These are phyloP conservation scores for Westerdykella ornata DNA, from an alignment of 2,329 filamentous ascomycete genomes.

Conservation along the genomic window DNA sequence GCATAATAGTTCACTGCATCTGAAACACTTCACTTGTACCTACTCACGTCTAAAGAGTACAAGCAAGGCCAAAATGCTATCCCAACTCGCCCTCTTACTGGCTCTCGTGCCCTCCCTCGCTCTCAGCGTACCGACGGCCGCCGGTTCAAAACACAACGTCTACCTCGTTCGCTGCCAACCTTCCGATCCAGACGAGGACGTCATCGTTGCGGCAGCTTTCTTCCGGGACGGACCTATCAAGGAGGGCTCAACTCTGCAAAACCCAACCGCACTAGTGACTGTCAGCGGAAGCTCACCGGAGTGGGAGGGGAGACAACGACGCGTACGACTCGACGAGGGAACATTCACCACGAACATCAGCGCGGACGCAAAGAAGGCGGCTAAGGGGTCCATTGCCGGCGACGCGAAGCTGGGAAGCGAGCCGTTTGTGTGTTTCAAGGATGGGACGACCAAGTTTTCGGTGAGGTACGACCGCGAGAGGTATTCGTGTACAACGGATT, in stretches of 20 bases:
- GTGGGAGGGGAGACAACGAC: constrained; percentile 12
- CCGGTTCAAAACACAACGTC: constrained; percentile 15
- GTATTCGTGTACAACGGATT: constrained; percentile 14
- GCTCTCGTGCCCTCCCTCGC: constrained; percentile 4
- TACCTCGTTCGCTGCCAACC: constrained; percentile 12
- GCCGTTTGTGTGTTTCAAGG: constrained; percentile 16
- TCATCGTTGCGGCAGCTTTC: constrained; percentile 6
- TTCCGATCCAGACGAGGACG: constrained; percentile 3
- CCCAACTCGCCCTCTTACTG: not conserved
- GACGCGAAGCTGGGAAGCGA: constrained; percentile 11
- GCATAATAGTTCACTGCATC: too few relatives aligned
- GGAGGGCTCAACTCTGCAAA: not conserved
- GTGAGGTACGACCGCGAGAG: constrained; percentile 6
- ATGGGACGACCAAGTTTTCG: constrained; percentile 11
- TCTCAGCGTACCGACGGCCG: constrained; percentile 1
- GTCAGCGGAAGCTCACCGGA: not conserved
- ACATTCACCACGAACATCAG: constrained; percentile 10
- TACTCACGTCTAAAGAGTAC: too few relatives aligned
- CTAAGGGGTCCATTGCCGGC: constrained; percentile 13
- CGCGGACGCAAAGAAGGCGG: constrained; percentile 3
- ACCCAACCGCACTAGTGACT: constrained; percentile 2
- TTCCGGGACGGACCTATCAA: constrained; percentile 10
- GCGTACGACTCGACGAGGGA: constrained; percentile 8
- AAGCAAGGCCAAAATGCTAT: not conserved
- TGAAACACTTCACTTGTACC: too few relatives aligned